Conservation (phyloP, 2,329 filamentous ascomycete genomes). For the Calonectria fujianensis region DNA sequence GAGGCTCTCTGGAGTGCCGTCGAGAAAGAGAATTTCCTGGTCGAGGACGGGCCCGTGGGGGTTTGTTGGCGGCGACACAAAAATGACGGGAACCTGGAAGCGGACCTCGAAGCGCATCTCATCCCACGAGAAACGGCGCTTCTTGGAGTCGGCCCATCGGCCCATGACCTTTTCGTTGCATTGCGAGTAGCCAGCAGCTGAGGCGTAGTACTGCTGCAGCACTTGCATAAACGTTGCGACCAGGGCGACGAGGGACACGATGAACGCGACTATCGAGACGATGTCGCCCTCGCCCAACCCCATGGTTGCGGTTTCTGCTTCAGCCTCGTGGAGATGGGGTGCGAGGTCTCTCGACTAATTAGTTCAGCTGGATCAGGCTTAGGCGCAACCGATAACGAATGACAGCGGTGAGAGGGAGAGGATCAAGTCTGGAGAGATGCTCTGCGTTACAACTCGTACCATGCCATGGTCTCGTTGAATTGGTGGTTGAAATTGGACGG, state of each 20-base stretch:
- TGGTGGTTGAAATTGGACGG: background rate
- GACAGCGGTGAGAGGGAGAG: background rate
- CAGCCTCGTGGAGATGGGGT: background rate
- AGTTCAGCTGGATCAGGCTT: background rate
- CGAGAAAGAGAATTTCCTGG: slow-evolving; percentile 61
- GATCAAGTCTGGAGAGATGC: background rate
- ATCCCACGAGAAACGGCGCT: slow-evolving; percentile 62
- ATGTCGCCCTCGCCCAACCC: slow-evolving; percentile 53
- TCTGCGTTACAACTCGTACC: background rate
- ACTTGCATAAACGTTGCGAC: slow-evolving; percentile 68
- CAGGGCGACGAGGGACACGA: slow-evolving; percentile 69
- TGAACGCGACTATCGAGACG: slow-evolving; percentile 66
- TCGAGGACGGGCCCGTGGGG: slow-evolving; percentile 58
- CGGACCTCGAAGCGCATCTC: slow-evolving; percentile 71
- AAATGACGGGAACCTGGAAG: slow-evolving; percentile 71
- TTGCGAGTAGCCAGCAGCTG: slow-evolving; percentile 69
- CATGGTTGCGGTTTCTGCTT: slow-evolving; percentile 40
- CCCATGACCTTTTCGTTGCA: slow-evolving; percentile 70
- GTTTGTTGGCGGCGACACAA: slow-evolving; percentile 67
- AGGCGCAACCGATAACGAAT: background rate
- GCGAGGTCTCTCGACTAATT: background rate
- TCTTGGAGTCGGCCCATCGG: slow-evolving; percentile 65
- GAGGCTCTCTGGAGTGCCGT: slow-evolving; percentile 62
- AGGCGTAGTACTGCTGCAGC: slow-evolving; percentile 70
- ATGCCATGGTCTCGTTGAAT: background rate